phyloP scores from a whole-genome alignment of 148 eudicot genomes.

The Pharnaceum exiguum region DNA sequence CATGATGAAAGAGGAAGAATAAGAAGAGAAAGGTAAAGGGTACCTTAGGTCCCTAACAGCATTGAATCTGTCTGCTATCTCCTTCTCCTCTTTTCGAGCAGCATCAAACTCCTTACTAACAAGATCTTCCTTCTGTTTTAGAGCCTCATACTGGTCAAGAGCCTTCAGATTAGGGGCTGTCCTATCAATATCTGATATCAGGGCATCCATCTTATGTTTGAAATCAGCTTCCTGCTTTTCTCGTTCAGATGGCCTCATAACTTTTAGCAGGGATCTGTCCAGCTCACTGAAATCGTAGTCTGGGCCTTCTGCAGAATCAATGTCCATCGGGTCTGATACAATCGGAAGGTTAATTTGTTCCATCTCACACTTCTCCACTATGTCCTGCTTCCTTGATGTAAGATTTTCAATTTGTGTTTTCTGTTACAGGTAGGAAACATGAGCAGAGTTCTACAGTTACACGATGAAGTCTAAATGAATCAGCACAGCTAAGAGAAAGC shows the following conservation, averaged over 20 bases:
- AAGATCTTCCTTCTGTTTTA: conserved; percentile 76
- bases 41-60: conserved; percentile 74
- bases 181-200: conserved; percentile 79
- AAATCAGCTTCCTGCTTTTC: conserved; percentile 88
- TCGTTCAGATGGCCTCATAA: conserved; percentile 64
- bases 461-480: not conserved
- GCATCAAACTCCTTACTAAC: conserved; percentile 75
- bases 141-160: conserved; percentile 86
- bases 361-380: conserved; percentile 76
- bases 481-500: not conserved
- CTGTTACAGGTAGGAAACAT: conserved; percentile 35
- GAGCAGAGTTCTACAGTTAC: not conserved
- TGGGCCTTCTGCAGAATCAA: conserved; percentile 47
- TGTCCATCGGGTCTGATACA: conserved; percentile 83
- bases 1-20: not conserved
- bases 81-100: conserved; percentile 75
- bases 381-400: conserved; percentile 67
- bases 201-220: conserved; percentile 60
- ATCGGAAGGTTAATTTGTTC: conserved; percentile 78
- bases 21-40: conserved; percentile 1
- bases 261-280: conserved; percentile 65
- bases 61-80: conserved; percentile 62
- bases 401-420: conserved; percentile 71
- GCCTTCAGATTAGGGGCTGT: conserved; percentile 97
- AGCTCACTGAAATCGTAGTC: conserved; percentile 68